phyloP scores from a whole-genome alignment of 2,329 filamentous ascomycete genomes.

The Cytospora schulzeri region DNA sequence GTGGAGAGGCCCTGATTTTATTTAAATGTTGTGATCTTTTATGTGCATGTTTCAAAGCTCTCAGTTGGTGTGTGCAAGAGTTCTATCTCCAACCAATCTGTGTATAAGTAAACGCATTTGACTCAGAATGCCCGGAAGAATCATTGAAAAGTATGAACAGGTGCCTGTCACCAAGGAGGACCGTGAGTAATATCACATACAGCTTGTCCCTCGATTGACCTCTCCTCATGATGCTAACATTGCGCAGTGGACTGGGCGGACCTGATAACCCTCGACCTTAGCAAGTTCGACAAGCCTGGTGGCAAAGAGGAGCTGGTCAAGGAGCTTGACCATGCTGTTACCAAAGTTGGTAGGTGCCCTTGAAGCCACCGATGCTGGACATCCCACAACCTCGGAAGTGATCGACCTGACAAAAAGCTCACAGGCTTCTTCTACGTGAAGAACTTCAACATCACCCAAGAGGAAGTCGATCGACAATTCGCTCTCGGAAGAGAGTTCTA shows the following conservation, averaged over 20 bases:
- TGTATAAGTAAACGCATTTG: background rate
- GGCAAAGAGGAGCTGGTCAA: slow-evolving; percentile 38
- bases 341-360: slow-evolving; percentile 32
- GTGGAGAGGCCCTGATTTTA: background rate
- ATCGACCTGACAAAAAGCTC: too few relatives aligned
- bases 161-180: slow-evolving; percentile 36
- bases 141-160: slow-evolving; percentile 35
- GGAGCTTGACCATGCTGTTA: slow-evolving; percentile 37
- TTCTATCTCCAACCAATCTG: background rate
- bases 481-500: slow-evolving; percentile 59
- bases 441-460: slow-evolving; percentile 62
- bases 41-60: background rate
- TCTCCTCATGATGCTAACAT: slow-evolving; percentile 1
- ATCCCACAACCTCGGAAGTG: background rate
- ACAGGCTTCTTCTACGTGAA: slow-evolving; percentile 61
- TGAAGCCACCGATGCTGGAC: too few relatives aligned
- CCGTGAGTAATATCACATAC: slow-evolving; percentile 27
- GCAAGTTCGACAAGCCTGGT: slow-evolving; percentile 37
- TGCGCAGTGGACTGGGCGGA: slow-evolving; percentile 35
- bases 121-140: slow-evolving; percentile 33
- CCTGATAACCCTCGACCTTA: slow-evolving; percentile 36
- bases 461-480: slow-evolving; percentile 61
- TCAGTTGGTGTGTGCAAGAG: background rate
- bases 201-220: too few relatives aligned
- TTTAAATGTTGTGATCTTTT: background rate